phyloP scores from a whole-genome alignment of 805 yeast genomes.

The Candida railenensis region DNA sequence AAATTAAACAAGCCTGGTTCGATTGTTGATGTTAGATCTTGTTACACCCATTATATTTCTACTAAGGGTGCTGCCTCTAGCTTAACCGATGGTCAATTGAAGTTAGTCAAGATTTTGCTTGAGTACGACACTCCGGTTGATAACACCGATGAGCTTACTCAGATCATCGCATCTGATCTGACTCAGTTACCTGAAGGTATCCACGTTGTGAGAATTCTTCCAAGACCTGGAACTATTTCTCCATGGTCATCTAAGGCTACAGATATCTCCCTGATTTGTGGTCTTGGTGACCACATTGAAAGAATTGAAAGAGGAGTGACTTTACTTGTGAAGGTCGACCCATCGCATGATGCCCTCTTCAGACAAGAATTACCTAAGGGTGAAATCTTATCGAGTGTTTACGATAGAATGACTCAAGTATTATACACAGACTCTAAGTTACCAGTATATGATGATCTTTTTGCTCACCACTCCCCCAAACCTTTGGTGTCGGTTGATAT shows the following conservation, averaged over 20 bases:
- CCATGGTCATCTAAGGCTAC: slow-evolving; percentile 99
- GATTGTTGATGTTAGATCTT: slow-evolving; percentile 68
- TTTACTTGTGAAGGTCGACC: slow-evolving; percentile 65
- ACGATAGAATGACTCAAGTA: slow-evolving; percentile 93
- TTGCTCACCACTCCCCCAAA: slow-evolving; percentile 76
- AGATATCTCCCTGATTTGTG: slow-evolving; percentile 87
- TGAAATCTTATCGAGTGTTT: slow-evolving; percentile 67
- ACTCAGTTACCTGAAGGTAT: slow-evolving; percentile 21
- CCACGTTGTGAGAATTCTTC: slow-evolving; percentile 72
- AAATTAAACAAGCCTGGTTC: slow-evolving; percentile 60
- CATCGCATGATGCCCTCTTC: slow-evolving; percentile 58
- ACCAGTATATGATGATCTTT: slow-evolving; percentile 71
- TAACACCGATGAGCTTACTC: slow-evolving; percentile 42
- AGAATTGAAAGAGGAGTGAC: slow-evolving; percentile 92
- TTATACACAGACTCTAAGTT: slow-evolving; percentile 48
- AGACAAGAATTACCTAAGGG: slow-evolving; percentile 48
- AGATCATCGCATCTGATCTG: slow-evolving; percentile 36
- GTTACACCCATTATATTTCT: slow-evolving; percentile 80
- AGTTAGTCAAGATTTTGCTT: slow-evolving; percentile 60
- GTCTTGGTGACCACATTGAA: slow-evolving; percentile 65
- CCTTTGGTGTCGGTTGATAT: slow-evolving; percentile 78
- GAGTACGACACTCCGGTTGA: slow-evolving; percentile 74
- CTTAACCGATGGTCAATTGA: slow-evolving; percentile 39
- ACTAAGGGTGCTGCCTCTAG: slow-evolving; percentile 28
- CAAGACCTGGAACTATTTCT: slow-evolving; percentile 94